These are phyloP conservation scores for Penicillium verrucosum DNA, from an alignment of 2,329 filamentous ascomycete genomes.

Conservation along the genomic window DNA sequence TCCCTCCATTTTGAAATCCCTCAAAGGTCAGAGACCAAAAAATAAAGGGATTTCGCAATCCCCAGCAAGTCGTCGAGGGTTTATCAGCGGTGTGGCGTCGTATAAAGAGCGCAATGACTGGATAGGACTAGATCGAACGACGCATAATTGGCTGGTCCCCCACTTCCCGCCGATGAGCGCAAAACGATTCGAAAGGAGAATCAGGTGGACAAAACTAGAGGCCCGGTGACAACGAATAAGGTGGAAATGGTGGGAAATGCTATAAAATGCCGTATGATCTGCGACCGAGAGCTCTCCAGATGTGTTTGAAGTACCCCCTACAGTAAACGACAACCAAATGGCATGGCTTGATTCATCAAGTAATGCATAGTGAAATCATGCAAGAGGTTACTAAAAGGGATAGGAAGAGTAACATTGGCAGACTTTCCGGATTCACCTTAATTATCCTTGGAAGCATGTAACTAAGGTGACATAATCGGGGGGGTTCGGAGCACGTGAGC, in stretches of 20 bases:
- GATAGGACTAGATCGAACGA: slow-evolving; percentile 21
- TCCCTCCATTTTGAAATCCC: slow-evolving; percentile 64
- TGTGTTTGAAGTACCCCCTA: neutral
- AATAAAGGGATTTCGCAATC: neutral
- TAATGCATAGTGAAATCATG: slow-evolving; percentile 3
- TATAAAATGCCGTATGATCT: slow-evolving; percentile 7
- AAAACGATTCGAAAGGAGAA: slow-evolving; percentile 6
- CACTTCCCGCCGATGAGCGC: slow-evolving; percentile 15
- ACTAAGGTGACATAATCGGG: slow-evolving; percentile 22
- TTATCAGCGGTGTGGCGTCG: slow-evolving; percentile 20
- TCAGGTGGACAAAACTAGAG: slow-evolving; percentile 7
- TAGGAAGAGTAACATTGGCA: neutral
- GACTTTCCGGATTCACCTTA: slow-evolving; percentile 15
- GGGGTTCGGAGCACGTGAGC: neutral
- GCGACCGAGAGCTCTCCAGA: slow-evolving; percentile 1
- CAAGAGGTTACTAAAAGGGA: slow-evolving; percentile 2
- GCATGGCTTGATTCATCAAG: neutral
- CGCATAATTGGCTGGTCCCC: slow-evolving; percentile 26
- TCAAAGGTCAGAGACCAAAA: neutral
- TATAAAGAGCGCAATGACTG: slow-evolving; percentile 19
- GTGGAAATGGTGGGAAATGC: neutral
- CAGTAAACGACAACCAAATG: neutral
- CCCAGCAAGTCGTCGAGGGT: slow-evolving; percentile 1
- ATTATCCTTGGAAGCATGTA: slow-evolving; percentile 11
- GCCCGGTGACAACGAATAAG: neutral